A percentile compares a stretch with the other conserved stretches of the same genome.
phyloP scores from a whole-genome alignment of 164 flowering plant species.

The Buxus sempervirens region DNA sequence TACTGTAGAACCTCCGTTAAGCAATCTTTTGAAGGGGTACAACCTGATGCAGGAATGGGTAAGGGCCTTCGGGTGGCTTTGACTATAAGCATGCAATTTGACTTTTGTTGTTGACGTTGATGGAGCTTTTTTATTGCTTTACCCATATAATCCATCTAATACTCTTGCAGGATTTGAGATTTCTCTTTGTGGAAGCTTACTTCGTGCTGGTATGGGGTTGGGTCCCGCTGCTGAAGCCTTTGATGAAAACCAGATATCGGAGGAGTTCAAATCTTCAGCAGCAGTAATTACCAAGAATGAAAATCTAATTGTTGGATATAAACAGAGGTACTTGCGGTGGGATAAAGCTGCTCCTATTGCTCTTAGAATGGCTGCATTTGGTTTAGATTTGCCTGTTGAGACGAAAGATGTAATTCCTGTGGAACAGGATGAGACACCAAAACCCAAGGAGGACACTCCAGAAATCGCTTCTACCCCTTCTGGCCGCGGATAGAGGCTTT shows the following conservation, averaged over 20 bases:
- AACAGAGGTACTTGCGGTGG: slow-evolving; percentile 66
- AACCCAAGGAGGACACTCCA: slow-evolving; percentile 29
- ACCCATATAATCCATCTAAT: slow-evolving; percentile 8
- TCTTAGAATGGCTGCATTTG: slow-evolving; percentile 81
- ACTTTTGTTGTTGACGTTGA: slow-evolving; percentile 3
- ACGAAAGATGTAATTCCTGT: slow-evolving; percentile 60
- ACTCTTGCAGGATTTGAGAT: slow-evolving; percentile 66
- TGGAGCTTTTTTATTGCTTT: neutral
- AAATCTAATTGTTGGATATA: slow-evolving; percentile 57
- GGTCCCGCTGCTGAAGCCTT: slow-evolving; percentile 66
- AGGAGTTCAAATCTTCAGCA: slow-evolving; percentile 58
- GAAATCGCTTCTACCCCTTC: slow-evolving; percentile 45
- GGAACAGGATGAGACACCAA: slow-evolving; percentile 39
- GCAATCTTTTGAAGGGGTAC: slow-evolving; percentile 24
- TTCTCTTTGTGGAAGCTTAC: slow-evolving; percentile 73
- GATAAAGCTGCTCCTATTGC: slow-evolving; percentile 77
- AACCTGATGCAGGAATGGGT: slow-evolving; percentile 30
- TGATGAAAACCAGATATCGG: slow-evolving; percentile 65
- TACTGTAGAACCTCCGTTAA: slow-evolving; percentile 39
- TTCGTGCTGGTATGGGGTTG: slow-evolving; percentile 70
- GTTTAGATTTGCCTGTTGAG: slow-evolving; percentile 54
- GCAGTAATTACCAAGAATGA: slow-evolving; percentile 58
- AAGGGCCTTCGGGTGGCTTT: slow-evolving; percentile 9
- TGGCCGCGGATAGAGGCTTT: slow-evolving; percentile 89
- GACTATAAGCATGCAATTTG: neutral